phyloP scores from a whole-genome alignment of 106 monocot species.

The Dioscorea dumetorum region DNA sequence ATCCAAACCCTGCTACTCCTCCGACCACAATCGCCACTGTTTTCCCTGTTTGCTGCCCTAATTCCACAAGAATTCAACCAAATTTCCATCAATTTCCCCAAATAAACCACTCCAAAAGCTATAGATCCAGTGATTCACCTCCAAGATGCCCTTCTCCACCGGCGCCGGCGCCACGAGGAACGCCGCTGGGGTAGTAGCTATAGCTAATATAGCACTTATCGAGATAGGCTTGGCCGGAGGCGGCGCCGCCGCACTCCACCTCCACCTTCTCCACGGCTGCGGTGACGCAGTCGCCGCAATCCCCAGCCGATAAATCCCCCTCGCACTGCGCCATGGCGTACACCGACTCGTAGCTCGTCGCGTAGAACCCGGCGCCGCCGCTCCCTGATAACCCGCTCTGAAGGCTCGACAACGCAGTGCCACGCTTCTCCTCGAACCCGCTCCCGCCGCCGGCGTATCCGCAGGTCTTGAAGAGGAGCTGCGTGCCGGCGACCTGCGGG shows the following conservation, averaged over 20 bases:
- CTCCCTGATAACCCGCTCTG: slow-evolving; percentile 37
- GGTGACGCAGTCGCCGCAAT: slow-evolving; percentile 71
- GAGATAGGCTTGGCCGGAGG: slow-evolving; percentile 79
- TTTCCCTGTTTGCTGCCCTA: slow-evolving; percentile 78
- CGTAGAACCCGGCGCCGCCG: slow-evolving; percentile 54
- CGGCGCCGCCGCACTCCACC: slow-evolving; percentile 87
- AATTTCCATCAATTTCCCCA: neutral
- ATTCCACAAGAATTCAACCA: neutral
- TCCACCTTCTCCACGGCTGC: slow-evolving; percentile 87
- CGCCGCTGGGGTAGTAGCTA: slow-evolving; percentile 54
- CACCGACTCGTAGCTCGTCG: slow-evolving; percentile 60
- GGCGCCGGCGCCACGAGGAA: slow-evolving; percentile 31
- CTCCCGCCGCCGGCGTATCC: slow-evolving; percentile 32
- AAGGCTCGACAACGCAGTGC: slow-evolving; percentile 70
- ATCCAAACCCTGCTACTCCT: slow-evolving; percentile 73
- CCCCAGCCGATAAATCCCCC: slow-evolving; percentile 67
- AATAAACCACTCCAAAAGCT: neutral
- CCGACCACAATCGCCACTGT: slow-evolving; percentile 97
- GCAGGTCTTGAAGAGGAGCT: slow-evolving; percentile 79
- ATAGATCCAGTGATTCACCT: too few species aligned
- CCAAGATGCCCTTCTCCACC: neutral
- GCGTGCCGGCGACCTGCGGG: slow-evolving; percentile 74
- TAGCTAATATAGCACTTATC: slow-evolving; percentile 93
- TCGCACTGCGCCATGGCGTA: slow-evolving; percentile 98
- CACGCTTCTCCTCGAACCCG: slow-evolving; percentile 63